Evolutionary conservation across 306 rosid species (phyloP).

Genomic region (Cajanus cajan): DNA sequence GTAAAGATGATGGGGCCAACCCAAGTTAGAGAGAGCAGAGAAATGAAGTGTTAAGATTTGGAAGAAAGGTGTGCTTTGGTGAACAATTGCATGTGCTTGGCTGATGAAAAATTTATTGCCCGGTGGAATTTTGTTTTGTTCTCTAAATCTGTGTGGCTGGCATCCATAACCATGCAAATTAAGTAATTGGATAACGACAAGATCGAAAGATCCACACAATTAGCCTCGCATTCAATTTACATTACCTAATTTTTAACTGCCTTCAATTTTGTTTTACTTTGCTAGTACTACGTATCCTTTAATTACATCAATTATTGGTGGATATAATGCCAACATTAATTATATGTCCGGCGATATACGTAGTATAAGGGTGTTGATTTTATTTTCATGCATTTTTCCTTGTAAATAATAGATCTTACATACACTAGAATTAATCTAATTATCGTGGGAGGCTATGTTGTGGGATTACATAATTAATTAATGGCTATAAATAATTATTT

Average conservation of each 20-base stretch:
- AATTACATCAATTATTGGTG: background rate
- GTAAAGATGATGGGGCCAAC: constrained; percentile 22
- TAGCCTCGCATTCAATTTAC: background rate
- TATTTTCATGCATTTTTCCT: too few relatives aligned
- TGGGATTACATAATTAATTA: too few relatives aligned
- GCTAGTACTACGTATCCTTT: background rate
- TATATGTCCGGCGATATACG: background rate
- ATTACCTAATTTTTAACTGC: background rate
- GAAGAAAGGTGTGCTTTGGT: constrained; percentile 11
- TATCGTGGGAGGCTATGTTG: too few relatives aligned
- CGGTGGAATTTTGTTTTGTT: constrained; percentile 14
- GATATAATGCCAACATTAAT: background rate
- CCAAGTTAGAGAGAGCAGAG: background rate
- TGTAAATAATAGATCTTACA: too few relatives aligned
- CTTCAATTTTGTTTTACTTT: background rate
- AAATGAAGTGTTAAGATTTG: constrained; percentile 10
- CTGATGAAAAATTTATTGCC: constrained; percentile 55
- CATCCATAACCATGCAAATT: constrained; percentile 23
- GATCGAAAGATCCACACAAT: background rate
- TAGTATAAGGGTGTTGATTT: too few relatives aligned
- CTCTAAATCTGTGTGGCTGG: constrained; percentile 22
- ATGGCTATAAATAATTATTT: too few relatives aligned
- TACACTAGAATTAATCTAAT: too few relatives aligned
- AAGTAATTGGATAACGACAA: background rate
- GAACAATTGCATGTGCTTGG: constrained; percentile 52